Percentiles rank a stretch among this genome's conserved stretches.
Conservation (phyloP, 139 green algal genomes). For the Picochlorum sp. region DNA sequence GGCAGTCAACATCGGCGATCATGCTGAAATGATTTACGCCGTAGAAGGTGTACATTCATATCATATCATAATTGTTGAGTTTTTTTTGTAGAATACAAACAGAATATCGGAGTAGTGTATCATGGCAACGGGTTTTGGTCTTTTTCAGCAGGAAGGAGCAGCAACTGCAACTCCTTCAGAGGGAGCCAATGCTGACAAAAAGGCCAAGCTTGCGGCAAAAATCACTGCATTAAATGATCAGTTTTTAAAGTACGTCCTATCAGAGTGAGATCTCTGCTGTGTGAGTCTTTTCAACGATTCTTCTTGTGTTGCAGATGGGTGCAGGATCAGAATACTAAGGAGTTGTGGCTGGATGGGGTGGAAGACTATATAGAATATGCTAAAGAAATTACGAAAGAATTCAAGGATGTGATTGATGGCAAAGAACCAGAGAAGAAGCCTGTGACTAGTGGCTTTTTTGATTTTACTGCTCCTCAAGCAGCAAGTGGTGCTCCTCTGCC, state of each 20-base stretch:
- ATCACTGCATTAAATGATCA: conserved; percentile 27
- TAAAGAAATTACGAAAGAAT: conserved; percentile 34
- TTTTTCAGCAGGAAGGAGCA: too few species aligned
- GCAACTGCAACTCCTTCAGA: too few species aligned
- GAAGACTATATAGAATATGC: conserved; percentile 40
- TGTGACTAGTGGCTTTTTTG: not conserved
- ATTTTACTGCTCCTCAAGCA: conserved; percentile 2
- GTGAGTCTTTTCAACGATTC: not conserved
- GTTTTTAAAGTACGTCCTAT: conserved; percentile 18
- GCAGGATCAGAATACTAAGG: conserved; percentile 4
- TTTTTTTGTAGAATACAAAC: too few species aligned
- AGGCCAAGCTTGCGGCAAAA: conserved; percentile 13
- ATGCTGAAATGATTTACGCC: too few species aligned
- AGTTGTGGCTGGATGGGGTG: conserved; percentile 40
- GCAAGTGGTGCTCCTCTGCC: not conserved
- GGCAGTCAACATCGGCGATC: too few species aligned
- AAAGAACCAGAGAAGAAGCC: not conserved
- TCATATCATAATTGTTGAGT: too few species aligned
- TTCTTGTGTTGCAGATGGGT: conserved; percentile 29
- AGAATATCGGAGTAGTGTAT: too few species aligned
- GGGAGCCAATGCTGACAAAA: conserved; percentile 6
- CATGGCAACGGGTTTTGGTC: too few species aligned
- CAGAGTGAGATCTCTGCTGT: not conserved
- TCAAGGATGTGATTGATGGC: conserved; percentile 34
- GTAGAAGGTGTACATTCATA: too few species aligned